Evolutionary conservation across 306 rosid genomes (phyloP), one percentile per base, ranked within the genome.

Genomic region (Vicia faba): DNA sequence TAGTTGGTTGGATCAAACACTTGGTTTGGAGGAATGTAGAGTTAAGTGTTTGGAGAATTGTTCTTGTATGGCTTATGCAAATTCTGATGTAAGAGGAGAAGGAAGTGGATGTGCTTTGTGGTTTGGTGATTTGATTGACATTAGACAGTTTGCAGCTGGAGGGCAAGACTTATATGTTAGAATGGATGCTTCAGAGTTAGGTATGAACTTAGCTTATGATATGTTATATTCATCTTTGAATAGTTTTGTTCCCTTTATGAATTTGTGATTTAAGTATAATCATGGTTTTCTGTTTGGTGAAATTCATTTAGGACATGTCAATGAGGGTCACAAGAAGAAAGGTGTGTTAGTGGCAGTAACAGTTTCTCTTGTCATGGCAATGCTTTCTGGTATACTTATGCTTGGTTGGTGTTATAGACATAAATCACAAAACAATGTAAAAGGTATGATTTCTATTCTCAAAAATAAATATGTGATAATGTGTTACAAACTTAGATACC

Each of bases 61-160:
- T 65, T 66, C 95, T 6, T 90, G 95, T 69, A 77, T 82, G 75
- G 91, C 91, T 20, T 89, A 82, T 35, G 63, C 88, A 7, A 82
- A 77, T 61, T 76, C 83, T 14, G 86, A 90, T 79, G 75, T 90
- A 15, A 88, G 81, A 48, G 41, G 82, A 48, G 41, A 71, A 70
- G 89, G 95, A 26, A 85, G 79, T 66, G 95, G 90, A 9, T 90
- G 95, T 53, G 91, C 81, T 23, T 48, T 84, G 73, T 90, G 96
- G 96, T 77, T 80, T 49, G 95, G 82, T 18, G 83, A 87, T 80
- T 75, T 90, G 1, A 65, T 71, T 44, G 88, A 87, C 54, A 28
- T 85, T 2, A 84, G 84, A 69, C 73, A 68, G 56, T 41, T 83
- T 58, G 68, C 82, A 1, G 81, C 45, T 10, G 88, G 88, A 35